These are phyloP conservation scores for Castanopsis chinensis DNA, from an alignment of 306 rosid species.

Conservation along the genomic window DNA sequence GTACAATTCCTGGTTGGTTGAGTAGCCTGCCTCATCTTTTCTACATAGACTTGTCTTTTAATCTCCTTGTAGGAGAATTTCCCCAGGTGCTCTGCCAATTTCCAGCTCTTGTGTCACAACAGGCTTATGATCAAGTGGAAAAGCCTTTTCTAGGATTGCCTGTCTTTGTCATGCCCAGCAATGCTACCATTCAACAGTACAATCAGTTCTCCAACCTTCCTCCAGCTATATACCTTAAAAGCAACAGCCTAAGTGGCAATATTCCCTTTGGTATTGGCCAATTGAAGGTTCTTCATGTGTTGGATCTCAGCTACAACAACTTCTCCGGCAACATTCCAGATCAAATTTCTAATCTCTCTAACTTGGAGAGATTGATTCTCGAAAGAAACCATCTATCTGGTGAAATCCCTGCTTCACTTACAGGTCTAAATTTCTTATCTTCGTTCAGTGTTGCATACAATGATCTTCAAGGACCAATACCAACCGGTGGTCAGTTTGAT, in stretches of 20 bases:
- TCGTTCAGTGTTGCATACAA: slow-evolving; percentile 73
- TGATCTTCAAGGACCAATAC: slow-evolving; percentile 73
- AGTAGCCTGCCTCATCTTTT: slow-evolving; percentile 64
- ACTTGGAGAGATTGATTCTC: slow-evolving; percentile 81
- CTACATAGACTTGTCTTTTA: slow-evolving; percentile 75
- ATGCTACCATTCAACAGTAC: slow-evolving; percentile 68
- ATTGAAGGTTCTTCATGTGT: slow-evolving; percentile 54
- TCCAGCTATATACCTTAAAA: slow-evolving; percentile 64
- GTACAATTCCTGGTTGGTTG: slow-evolving; percentile 76
- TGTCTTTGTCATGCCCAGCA: slow-evolving; percentile 66
- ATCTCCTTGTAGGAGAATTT: slow-evolving; percentile 53
- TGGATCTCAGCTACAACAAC: slow-evolving; percentile 59
- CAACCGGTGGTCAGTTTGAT: slow-evolving; percentile 77
- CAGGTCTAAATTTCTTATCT: slow-evolving; percentile 74
- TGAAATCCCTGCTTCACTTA: slow-evolving; percentile 72
- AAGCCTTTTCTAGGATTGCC: slow-evolving; percentile 75
- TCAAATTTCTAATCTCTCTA: slow-evolving; percentile 57
- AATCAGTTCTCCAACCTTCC: slow-evolving; percentile 79
- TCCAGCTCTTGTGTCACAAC: slow-evolving; percentile 49
- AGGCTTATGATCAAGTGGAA: slow-evolving; percentile 39
- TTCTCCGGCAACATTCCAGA: slow-evolving; percentile 75
- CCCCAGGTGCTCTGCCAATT: slow-evolving; percentile 59
- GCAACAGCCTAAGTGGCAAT: slow-evolving; percentile 59
- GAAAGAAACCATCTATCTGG: slow-evolving; percentile 68
- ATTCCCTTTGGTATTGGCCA: slow-evolving; percentile 71